A percentile compares a stretch with the other conserved stretches of the same genome.
phyloP scores from a whole-genome alignment of 192 early-diverging fungal species.

The Podochytrium sp. region DNA sequence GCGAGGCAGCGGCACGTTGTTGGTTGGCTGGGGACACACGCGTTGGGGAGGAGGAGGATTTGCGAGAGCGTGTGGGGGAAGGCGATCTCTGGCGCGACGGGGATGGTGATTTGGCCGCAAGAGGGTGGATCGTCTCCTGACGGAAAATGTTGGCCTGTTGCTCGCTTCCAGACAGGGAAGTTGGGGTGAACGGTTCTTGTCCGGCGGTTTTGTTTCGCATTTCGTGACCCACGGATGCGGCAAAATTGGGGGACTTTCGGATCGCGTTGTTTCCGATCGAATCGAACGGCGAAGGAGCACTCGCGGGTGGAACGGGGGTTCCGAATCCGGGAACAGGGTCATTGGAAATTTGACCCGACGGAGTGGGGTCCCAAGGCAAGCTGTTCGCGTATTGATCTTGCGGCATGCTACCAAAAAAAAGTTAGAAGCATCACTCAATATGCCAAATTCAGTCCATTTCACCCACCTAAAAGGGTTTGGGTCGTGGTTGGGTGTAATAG shows the following conservation, averaged over 20 bases:
- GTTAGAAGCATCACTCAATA: too few species aligned
- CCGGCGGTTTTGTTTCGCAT: too few species aligned
- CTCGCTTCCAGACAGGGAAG: too few species aligned
- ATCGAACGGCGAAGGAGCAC: not conserved
- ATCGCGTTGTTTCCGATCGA: not conserved
- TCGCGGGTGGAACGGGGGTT: not conserved
- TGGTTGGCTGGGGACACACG: not conserved
- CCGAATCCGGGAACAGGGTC: constrained; percentile 13
- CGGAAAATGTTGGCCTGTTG: not conserved
- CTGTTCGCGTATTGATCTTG: not conserved
- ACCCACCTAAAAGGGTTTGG: too few species aligned
- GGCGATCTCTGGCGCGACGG: not conserved
- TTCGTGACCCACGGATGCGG: too few species aligned
- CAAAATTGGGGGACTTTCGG: not conserved
- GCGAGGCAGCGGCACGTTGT: not conserved
- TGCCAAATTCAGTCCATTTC: too few species aligned
- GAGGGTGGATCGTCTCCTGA: not conserved
- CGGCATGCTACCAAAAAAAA: not conserved
- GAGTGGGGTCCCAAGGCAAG: not conserved
- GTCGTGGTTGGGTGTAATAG: too few species aligned
- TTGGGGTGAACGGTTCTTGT: too few species aligned
- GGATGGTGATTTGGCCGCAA: not conserved
- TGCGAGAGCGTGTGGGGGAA: not conserved
- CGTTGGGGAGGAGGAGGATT: not conserved
- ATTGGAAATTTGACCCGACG: not conserved